Evolutionary conservation across 2,329 filamentous ascomycete species (phyloP), one percentile per base, ranked within the genome.

Genomic region (Sarocladiaceae sp.): DNA sequence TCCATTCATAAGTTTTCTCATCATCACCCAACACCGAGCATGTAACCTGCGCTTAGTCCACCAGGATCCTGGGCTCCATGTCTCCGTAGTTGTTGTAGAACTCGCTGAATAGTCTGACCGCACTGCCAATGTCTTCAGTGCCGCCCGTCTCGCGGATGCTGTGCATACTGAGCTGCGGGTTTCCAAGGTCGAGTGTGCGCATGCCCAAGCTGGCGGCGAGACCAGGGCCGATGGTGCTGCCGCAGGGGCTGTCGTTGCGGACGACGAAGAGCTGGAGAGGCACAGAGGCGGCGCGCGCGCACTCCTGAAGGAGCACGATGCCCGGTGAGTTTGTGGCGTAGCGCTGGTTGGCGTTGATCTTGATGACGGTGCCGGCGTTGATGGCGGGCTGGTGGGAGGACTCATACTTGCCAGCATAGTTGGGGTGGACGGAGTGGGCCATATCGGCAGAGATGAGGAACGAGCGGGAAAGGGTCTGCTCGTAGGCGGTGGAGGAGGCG

Each of bases 161-260:
- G 68, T 97, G 91, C 93, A 97, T 97, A 60, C 85, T 89, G 51
- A 96, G 72, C 70, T 97, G 91, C 21, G 91, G 84, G 66, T 96
- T 97, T 9, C 91, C 91, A 46, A 97, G 67, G 66, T 98, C 93
- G 34, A 98, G 73, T 2, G 93, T 97, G 50, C 93, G 76, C 45
- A 88, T 82, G 46, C 93, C 93, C 55, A 97, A 70, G 47, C 83
- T 83, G 19, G 91, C 89, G 44, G 85, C 86, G 35, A 97, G 73
- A 82, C 96, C 96, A n/a, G 93, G 93, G 0, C 93, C 93, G 58
- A 98, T 98, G 27, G 93, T 98, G 69, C 87, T 91, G 45, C 93
- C 93, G 63, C 93, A 98, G 43, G 85, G 81, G 3, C 85, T 93
- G 63, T 98, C 93, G 65, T 98, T 98, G 58, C 90, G 80, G 37